Conservation (phyloP, 1,284 basidiomycete species). For the Sanguinoderma infundibulare region DNA sequence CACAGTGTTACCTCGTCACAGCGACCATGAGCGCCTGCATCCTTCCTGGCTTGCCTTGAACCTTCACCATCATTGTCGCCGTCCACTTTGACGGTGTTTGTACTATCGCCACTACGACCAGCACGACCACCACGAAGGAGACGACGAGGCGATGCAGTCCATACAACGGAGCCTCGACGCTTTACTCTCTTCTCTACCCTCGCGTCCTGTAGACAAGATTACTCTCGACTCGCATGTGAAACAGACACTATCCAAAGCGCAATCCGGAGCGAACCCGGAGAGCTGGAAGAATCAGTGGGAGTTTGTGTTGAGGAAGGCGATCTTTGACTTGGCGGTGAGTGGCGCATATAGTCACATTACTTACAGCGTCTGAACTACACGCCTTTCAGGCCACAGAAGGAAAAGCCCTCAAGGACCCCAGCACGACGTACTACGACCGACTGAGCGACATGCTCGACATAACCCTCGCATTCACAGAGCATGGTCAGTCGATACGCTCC, state of each 20-base stretch:
- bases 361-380: too few species aligned
- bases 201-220: slow-evolving; percentile 49
- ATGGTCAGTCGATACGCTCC: slow-evolving; percentile 49
- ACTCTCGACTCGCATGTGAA: slow-evolving; percentile 54
- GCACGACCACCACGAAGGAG: too few species aligned
- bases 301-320: slow-evolving; percentile 65
- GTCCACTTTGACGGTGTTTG: neutral
- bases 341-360: neutral
- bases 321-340: slow-evolving; percentile 70
- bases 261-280: slow-evolving; percentile 50
- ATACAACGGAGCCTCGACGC: slow-evolving; percentile 28
- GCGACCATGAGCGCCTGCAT: neutral
- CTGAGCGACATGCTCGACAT: slow-evolving; percentile 72
- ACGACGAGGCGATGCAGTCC: slow-evolving; percentile 27
- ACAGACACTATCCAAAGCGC: slow-evolving; percentile 47
- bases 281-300: slow-evolving; percentile 75
- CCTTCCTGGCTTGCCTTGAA: neutral
- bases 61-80: neutral
- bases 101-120: too few species aligned
- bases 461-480: slow-evolving; percentile 72
- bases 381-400: slow-evolving; percentile 71
- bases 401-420: slow-evolving; percentile 49
- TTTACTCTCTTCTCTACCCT: slow-evolving; percentile 57
- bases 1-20: too few species aligned
- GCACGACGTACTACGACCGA: slow-evolving; percentile 60